Evolutionary conservation across 108 stramenopile species (phyloP).

Genomic region (Cyclotella baltica): DNA sequence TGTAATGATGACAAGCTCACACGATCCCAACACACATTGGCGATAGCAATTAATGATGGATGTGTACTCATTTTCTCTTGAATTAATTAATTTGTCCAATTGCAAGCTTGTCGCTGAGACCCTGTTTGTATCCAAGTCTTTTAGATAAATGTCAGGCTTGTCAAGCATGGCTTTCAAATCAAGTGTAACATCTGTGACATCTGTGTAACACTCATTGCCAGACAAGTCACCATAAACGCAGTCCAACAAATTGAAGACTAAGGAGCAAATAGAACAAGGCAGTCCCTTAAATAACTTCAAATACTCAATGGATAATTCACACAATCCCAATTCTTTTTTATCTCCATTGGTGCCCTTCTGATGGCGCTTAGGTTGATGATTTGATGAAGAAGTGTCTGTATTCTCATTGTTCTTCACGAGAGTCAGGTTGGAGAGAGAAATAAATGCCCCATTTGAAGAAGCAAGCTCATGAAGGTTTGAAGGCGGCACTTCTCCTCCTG

Average conservation of each 20-base stretch:
- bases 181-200: not conserved
- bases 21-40: not conserved
- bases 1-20: not conserved
- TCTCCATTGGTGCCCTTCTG: not conserved
- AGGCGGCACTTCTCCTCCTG: slow-evolving; percentile 7
- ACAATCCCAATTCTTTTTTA: not conserved
- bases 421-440: not conserved
- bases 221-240: slow-evolving; percentile 2
- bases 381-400: not conserved
- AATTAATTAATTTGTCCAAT: not conserved
- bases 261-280: slow-evolving; percentile 7
- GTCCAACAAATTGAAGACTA: slow-evolving; percentile 8
- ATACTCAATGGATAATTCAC: not conserved
- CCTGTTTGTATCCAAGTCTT: not conserved
- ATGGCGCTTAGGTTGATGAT: not conserved
- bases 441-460: not conserved
- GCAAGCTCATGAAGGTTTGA: not conserved
- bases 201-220: slow-evolving; percentile 2
- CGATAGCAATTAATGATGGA: not conserved
- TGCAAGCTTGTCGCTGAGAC: not conserved
- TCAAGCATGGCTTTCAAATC: slow-evolving; percentile 9
- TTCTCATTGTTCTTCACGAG: not conserved
- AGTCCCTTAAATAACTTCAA: not conserved
- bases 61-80: not conserved
- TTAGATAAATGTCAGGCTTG: not conserved